These are phyloP conservation scores for Pichia sporocuriosa DNA, from an alignment of 805 yeast genomes.

Conservation along the genomic window DNA sequence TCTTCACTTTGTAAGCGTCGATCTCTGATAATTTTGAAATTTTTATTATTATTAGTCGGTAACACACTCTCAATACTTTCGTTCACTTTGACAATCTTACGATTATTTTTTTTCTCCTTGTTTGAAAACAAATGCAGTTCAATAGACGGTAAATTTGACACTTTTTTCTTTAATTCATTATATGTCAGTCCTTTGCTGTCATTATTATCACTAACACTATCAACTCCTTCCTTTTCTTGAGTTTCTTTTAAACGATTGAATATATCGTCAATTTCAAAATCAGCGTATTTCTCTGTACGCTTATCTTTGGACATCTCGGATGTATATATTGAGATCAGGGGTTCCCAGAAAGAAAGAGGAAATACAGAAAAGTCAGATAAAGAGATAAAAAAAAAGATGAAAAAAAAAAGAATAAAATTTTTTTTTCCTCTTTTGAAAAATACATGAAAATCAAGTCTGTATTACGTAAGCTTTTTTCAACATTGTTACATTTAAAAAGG, in stretches of 20 bases:
- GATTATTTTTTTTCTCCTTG: conserved; percentile 5
- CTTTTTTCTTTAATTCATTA: conserved; percentile 24
- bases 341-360: no score
- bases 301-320: not conserved
- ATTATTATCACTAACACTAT: conserved; percentile 26
- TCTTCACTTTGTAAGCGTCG: conserved; percentile 19
- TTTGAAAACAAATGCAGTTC: conserved; percentile 22
- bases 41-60: conserved; percentile 16
- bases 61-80: conserved; percentile 37
- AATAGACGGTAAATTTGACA: conserved; percentile 33
- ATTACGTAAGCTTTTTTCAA: no score
- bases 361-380: not conserved
- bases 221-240: not conserved
- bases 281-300: conserved; percentile 6
- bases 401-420: not conserved
- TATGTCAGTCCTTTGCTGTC: conserved; percentile 18
- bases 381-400: not conserved
- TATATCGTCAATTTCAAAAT: conserved; percentile 28
- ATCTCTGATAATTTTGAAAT: conserved; percentile 15
- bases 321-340: not conserved
- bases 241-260: conserved; percentile 20
- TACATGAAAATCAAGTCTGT: no score
- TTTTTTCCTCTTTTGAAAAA: not conserved
- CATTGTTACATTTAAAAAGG: no score
- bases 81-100: conserved; percentile 31